Base-by-base conservation (phyloP, 768 basidiomycete species). In the Tricholoma furcatifolium region DNA sequence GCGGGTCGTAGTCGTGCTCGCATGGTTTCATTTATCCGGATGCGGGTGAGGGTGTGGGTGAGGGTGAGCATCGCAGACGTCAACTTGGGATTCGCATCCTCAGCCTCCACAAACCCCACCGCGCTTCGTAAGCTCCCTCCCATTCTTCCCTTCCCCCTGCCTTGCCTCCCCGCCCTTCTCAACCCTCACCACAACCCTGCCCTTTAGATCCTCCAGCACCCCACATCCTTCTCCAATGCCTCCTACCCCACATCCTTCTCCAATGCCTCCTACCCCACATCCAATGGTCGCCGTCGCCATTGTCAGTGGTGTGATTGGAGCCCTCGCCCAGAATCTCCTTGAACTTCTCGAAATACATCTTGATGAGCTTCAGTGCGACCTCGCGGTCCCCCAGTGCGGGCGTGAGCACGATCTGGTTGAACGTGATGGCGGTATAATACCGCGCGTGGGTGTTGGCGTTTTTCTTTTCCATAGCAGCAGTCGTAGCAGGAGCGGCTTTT, bases 281-380 rank as follows among this genome's bases (percentile, higher is more conserved):
- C 63, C 21, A n/a, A n/a, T n/a, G n/a, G 15, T 68, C 68, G 20
- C 74, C 75, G 0, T 51, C 62, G 0, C 55, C 65, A 17, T 59
- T 62, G 12, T n/a, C n/a, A n/a, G n/a, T n/a, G n/a, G n/a, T n/a
- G n/a, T n/a, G n/a, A n/a, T n/a, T n/a, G n/a, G n/a, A n/a, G 57
- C 61, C 35, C 67, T 67, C 84, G 0, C 91, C 88, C 2, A 98
- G 78, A 9, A 97, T 73, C 60, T 92, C 92, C 62, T 85, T 78
- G 75, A 99, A 99, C 64, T 98, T 79, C 72, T 94, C 88, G 62
- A 98, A 99, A 70, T 98, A 98, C 4, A 94, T 78, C 45, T 93
- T 88, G 17, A 98, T 84, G 55, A 98, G 75, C 55, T 83, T 79
- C 43, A 84, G 70, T 12, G 94, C 88, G 9, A 93, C 88, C 0